Evolutionary conservation across 805 yeast genomes (phyloP).

Genomic region (Kuraishia hungarica): DNA sequence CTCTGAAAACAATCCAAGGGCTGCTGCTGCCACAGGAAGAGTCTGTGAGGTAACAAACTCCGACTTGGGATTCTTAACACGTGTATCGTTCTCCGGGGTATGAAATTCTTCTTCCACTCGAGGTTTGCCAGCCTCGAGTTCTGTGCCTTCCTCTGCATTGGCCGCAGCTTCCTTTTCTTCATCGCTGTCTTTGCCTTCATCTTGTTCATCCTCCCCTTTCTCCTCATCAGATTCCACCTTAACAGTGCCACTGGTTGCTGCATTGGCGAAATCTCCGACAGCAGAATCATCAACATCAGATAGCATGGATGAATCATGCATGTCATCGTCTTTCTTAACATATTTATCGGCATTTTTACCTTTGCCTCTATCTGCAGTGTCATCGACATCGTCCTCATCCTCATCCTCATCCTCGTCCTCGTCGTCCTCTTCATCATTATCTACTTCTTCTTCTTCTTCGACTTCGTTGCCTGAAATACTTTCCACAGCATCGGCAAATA

Average conservation of each 20-base stretch:
- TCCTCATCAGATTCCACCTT: conserved; percentile 1
- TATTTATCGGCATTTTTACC: conserved; percentile 7
- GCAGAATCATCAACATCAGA: conserved; percentile 9
- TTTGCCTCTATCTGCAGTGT: too few species aligned
- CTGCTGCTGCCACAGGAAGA: conserved; percentile 55
- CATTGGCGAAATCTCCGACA: conserved; percentile 3
- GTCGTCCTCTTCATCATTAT: conserved; percentile 1
- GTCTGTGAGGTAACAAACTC: conserved; percentile 69
- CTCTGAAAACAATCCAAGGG: conserved; percentile 59
- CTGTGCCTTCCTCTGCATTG: conserved; percentile 5
- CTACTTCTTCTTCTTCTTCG: background rate
- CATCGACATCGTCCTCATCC: background rate
- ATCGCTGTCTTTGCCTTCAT: background rate
- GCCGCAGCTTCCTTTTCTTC: conserved; percentile 3
- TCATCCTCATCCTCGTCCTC: conserved; percentile 3
- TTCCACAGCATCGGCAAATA: conserved; percentile 5
- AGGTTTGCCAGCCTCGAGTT: background rate
- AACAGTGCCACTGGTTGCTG: conserved; percentile 11
- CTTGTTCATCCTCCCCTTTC: conserved; percentile 2
- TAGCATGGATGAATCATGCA: background rate
- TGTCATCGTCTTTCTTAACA: conserved; percentile 2
- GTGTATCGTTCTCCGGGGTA: conserved; percentile 47
- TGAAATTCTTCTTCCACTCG: conserved; percentile 25
- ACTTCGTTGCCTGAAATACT: background rate
- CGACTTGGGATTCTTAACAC: conserved; percentile 61